Conservation (phyloP, 2,329 filamentous ascomycete genomes). For the Ophiostoma piceae region DNA sequence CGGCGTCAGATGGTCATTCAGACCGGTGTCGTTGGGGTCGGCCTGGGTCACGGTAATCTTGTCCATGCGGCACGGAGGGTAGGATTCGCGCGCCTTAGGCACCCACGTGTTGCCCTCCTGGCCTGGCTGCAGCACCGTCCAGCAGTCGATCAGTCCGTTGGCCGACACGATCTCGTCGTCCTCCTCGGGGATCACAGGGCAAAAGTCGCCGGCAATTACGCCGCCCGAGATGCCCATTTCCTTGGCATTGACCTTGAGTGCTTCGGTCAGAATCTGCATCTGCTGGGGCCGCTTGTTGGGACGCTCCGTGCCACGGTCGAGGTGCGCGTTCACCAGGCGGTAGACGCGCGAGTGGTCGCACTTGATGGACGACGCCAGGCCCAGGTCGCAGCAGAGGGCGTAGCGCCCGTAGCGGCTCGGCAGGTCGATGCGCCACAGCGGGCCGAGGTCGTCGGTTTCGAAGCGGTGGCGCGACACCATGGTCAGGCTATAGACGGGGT, state of each 20-base stretch:
- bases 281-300: constrained; percentile 34
- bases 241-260: constrained; percentile 28
- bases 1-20: neutral
- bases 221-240: constrained; percentile 29
- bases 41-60: constrained; percentile 35
- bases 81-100: constrained; percentile 33
- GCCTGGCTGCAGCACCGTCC: constrained; percentile 31
- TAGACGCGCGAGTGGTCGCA: constrained; percentile 23
- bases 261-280: constrained; percentile 30
- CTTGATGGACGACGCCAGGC: neutral
- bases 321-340: constrained; percentile 39
- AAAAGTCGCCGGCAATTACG: constrained; percentile 40
- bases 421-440: constrained; percentile 34
- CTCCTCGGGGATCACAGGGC: constrained; percentile 35
- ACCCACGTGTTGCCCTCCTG: constrained; percentile 39
- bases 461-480: constrained; percentile 33
- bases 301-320: constrained; percentile 34
- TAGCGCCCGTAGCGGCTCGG: constrained; percentile 34
- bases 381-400: constrained; percentile 37
- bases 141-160: constrained; percentile 36
- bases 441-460: constrained; percentile 28
- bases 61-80: constrained; percentile 36
- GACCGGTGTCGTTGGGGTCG: constrained; percentile 23
- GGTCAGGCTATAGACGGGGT: constrained; percentile 31
- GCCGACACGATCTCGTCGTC: constrained; percentile 33